Evolutionary conservation across 176 grass and related monocot genomes (phyloP).

Genomic region (Secale cereale): DNA sequence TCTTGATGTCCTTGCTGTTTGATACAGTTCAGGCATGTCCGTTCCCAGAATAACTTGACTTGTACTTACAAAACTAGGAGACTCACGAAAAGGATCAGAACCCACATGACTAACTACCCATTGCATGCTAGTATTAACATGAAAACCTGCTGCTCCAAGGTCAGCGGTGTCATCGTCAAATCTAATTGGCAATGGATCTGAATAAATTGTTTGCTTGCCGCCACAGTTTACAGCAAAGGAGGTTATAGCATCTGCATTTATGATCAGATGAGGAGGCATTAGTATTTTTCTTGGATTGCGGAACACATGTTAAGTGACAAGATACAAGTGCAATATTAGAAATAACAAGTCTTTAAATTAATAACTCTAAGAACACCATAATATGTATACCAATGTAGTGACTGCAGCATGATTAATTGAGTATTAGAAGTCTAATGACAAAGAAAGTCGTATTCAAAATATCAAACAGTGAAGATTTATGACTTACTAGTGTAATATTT

Average conservation of each 20-base stretch:
- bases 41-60: neutral
- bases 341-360: neutral
- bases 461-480: neutral
- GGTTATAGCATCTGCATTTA: slow-evolving; percentile 10
- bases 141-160: slow-evolving; percentile 43
- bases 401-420: neutral
- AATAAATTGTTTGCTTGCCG: slow-evolving; percentile 1
- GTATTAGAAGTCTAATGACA: neutral
- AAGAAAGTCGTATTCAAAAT: neutral
- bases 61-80: slow-evolving; percentile 24
- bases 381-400: neutral
- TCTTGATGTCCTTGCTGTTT: slow-evolving; percentile 53
- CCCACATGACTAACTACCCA: slow-evolving; percentile 51
- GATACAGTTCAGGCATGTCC: slow-evolving; percentile 20
- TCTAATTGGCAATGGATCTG: neutral
- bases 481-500: slow-evolving; percentile 28
- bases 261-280: neutral
- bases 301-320: neutral
- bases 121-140: slow-evolving; percentile 17
- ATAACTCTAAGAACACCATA: neutral
- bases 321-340: neutral
- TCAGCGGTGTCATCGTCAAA: slow-evolving; percentile 28
- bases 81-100: slow-evolving; percentile 21
- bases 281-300: neutral
- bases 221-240: slow-evolving; percentile 40